Conservation (phyloP, 768 basidiomycete genomes). For the Suillus weaverae region DNA sequence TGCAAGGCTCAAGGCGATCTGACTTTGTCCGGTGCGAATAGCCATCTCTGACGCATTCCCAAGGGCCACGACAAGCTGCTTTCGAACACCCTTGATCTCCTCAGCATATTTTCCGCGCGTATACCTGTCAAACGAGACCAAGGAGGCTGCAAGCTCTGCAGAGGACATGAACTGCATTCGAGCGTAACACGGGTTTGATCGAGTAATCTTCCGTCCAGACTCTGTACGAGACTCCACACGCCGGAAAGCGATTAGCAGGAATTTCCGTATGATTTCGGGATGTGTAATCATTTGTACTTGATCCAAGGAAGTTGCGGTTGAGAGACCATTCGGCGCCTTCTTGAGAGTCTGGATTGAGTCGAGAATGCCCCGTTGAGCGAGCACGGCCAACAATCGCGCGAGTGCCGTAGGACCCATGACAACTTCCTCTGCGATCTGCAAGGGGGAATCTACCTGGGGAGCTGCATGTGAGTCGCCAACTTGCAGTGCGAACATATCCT, state of each 20-base stretch:
- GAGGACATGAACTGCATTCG: conserved; percentile 23
- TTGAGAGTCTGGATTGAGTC: conserved; percentile 13
- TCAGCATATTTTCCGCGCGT: conserved; percentile 23
- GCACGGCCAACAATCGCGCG: conserved; percentile 26
- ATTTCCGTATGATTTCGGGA: conserved; percentile 18
- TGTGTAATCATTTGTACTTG: conserved; percentile 27
- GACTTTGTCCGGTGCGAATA: not conserved
- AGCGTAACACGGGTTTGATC: conserved; percentile 24
- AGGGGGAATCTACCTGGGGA: conserved; percentile 17
- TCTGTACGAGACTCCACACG: conserved; percentile 23
- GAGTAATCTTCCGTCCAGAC: conserved; percentile 21
- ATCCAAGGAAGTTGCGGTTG: conserved; percentile 13
- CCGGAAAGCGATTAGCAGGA: conserved; percentile 20
- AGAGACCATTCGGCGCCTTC: conserved; percentile 21
- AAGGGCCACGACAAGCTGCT: conserved; percentile 32
- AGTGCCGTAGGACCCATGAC: conserved; percentile 28
- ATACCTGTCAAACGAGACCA: conserved; percentile 29
- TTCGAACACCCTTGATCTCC: conserved; percentile 20
- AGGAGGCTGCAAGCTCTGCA: conserved; percentile 32
- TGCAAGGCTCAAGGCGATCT: conserved; percentile 1
- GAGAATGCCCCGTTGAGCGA: conserved; percentile 28
- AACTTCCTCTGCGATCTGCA: conserved; percentile 19
- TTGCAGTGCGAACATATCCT: conserved; percentile 25
- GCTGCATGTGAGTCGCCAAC: conserved; percentile 15
- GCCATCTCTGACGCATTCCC: conserved; percentile 37